Evolutionary conservation across 441 rosid species (phyloP), one percentile per base, ranked within the genome.

Genomic region (Eutrema salsugineum): DNA sequence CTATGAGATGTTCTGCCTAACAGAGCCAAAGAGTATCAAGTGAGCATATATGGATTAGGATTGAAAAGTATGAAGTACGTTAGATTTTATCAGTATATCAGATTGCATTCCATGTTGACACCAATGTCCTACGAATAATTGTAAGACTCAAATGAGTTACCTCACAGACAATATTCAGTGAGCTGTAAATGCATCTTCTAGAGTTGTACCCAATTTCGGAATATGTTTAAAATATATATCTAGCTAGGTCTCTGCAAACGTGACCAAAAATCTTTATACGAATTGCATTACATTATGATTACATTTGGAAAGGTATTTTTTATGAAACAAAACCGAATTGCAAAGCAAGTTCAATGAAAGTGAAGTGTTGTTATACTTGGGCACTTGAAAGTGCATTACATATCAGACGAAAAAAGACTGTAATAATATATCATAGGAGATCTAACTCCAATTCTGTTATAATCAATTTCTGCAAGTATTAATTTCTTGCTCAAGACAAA

Each of bases 91-190:
- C 92, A 3, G 79, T 84, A 70, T 89, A 85, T 57, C 89, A 87
- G 40, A 80, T 80, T 40, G 92, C 89, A 27, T 87, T 87, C 60
- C 92, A 89, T 14, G 92, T 87, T 63, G 92, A 87, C 73, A 87
- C 88, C 20, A 87, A 87, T 73, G 89, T 87, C 10, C 89, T 89
- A 49, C 88, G 88, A 7, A 87, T 87, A 67, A 86, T 83, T 62
- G 92, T 87, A n/a, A n/a, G n/a, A n/a, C n/a, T n/a, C n/a, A n/a
- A n/a, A 78, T 87, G 89, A 88, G 92, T 85, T 60, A 89, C 92
- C 3, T 76, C 85, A 49, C 89, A 87, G 47, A 88, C 92, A 60
- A 73, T 87, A 20, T 88, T 90, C 0, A 90, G 85, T 47, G 83
- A 87, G n/a, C 83, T 87, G 48, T 88, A 87, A 70, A 70, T 87